Percentiles rank a stretch among this genome's conserved stretches.
phyloP scores from a whole-genome alignment of 2,329 filamentous ascomycete species.

The Mollisia scopiformis region DNA sequence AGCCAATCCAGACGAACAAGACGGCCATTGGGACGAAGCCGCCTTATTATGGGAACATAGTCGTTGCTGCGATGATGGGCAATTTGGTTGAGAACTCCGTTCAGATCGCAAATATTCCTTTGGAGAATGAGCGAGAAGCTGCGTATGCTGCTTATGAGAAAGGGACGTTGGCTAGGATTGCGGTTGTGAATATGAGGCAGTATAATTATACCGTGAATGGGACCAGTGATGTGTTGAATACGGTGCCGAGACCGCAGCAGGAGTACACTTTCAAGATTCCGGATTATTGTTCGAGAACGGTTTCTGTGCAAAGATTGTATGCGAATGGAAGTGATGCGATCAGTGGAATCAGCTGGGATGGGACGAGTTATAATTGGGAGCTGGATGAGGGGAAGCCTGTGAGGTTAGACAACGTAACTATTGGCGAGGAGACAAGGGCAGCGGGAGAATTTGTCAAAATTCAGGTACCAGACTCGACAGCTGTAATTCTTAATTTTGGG shows the following conservation, averaged over 20 bases:
- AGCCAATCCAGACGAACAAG: constrained; percentile 55
- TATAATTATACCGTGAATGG: constrained; percentile 61
- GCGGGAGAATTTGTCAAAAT: constrained; percentile 42
- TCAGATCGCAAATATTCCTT: constrained; percentile 51
- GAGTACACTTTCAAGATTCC: constrained; percentile 47
- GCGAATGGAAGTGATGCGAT: constrained; percentile 68
- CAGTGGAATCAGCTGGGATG: constrained; percentile 63
- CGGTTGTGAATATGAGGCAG: constrained; percentile 59
- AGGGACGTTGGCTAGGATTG: constrained; percentile 47
- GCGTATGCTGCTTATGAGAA: constrained; percentile 59
- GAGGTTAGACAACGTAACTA: constrained; percentile 56
- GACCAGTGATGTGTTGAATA: constrained; percentile 32
- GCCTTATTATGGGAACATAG: constrained; percentile 66
- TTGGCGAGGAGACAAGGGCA: constrained; percentile 46
- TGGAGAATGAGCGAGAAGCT: constrained; percentile 43
- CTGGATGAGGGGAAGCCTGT: constrained; percentile 56
- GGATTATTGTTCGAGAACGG: constrained; percentile 23
- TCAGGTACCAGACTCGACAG: constrained; percentile 48
- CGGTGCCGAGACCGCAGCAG: constrained; percentile 36
- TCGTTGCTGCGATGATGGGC: constrained; percentile 58
- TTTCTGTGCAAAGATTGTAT: constrained; percentile 50
- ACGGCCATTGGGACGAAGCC: constrained; percentile 60
- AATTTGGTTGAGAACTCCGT: constrained; percentile 41
- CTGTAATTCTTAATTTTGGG: constrained; percentile 29
- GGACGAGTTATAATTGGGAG: constrained; percentile 64